Evolutionary conservation across 2,329 filamentous ascomycete species (phyloP).

Genomic region (Cercospora berteroae): DNA sequence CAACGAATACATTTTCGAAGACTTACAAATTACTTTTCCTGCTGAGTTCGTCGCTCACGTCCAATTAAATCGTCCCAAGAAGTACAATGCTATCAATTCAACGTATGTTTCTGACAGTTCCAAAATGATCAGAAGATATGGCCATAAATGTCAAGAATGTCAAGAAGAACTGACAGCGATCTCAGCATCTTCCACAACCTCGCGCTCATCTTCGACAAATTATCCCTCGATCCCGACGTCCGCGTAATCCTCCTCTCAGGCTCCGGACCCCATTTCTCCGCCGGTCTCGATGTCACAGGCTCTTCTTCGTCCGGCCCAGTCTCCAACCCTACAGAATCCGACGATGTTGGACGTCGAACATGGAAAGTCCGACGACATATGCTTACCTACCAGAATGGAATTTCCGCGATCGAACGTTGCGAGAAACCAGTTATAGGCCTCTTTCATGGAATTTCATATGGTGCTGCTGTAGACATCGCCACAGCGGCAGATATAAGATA

Average conservation of each 20-base stretch:
- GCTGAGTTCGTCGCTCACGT: conserved; percentile 74
- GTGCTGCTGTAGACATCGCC: conserved; percentile 69
- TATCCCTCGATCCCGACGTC: conserved; percentile 69
- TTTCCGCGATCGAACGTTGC: conserved; percentile 74
- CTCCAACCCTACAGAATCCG: conserved; percentile 6
- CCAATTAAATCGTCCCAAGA: conserved; percentile 81
- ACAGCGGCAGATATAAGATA: conserved; percentile 70
- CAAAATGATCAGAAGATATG: background rate
- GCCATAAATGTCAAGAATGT: too few species aligned
- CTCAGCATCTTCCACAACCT: conserved; percentile 79
- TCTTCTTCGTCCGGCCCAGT: conserved; percentile 15
- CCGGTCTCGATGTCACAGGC: conserved; percentile 65
- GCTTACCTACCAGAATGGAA: conserved; percentile 72
- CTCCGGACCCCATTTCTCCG: conserved; percentile 78
- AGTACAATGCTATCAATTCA: conserved; percentile 78
- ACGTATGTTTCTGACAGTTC: background rate
- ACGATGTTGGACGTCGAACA: conserved; percentile 23
- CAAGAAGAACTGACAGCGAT: too few species aligned
- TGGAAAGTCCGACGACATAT: conserved; percentile 62
- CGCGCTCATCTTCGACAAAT: conserved; percentile 64
- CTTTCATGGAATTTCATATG: conserved; percentile 73
- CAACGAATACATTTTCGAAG: conserved; percentile 38
- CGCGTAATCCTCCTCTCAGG: conserved; percentile 77
- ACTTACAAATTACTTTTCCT: conserved; percentile 54
- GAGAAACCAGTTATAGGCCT: conserved; percentile 84